Base-by-base conservation (phyloP, 148 eudicot genomes). In the Nyssa sinensis region DNA sequence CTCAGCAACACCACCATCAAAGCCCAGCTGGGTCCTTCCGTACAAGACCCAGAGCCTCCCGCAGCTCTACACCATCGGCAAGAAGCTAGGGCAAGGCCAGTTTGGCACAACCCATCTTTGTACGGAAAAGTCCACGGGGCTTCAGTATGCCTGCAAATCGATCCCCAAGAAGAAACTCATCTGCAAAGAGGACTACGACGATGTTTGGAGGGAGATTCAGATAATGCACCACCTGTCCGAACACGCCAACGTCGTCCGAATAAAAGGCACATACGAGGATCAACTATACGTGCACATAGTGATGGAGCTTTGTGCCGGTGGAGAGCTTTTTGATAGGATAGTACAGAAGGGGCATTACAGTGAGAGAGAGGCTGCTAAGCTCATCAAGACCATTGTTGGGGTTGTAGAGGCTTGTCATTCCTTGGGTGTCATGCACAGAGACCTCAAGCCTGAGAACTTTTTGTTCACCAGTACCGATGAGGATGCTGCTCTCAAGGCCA, bases 391-490 rank as follows among this genome's bases (percentile, higher is more conserved):
- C 6, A 90, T 90, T 80, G 82, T 87, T 35, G 61, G 81, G 49
- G 90, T 90, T 30, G 85, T 90, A 61, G 91, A 90, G 71, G 82
- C 79, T 76, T 90, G 94, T 60, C 94, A 90, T 82, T 90, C 94
- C 25, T 74, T 87, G 29, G 94, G 94, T 12, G 94, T 90, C 17
- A 84, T 90, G 84, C 94, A 90, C 77, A 83, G 91, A 66, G 93
- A 89, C 84, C 86, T 89, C 25, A 89, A 89, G 79, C 93, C 93
- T 55, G 94, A 90, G 81, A 90, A 90, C 63, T 90, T 87, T 81
- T 76, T 90, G 80, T 90, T 90, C 62, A 70, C 77, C 62, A 84
- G 69, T 29, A 35, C 69, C 12, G 82, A 77, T 44, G 91, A 87
- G 75, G 91, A 87, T 82, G 86, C 94, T 19, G 78, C 79, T 34